Conservation (phyloP, 257 asterid genomes). For the Hygrophila difformis region DNA sequence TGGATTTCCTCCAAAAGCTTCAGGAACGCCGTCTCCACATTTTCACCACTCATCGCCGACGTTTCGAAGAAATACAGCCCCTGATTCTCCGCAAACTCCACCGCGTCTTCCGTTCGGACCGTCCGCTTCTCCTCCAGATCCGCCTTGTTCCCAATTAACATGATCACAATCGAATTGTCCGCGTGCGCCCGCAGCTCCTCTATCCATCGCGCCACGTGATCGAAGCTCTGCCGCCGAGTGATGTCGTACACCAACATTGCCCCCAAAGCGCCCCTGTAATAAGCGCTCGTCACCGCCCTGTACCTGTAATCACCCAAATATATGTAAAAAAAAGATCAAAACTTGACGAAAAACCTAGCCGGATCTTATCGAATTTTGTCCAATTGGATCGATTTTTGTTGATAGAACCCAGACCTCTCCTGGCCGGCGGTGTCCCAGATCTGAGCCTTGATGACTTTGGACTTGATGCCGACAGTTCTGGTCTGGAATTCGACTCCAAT, state of each 20-base stretch:
- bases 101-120: too few species aligned
- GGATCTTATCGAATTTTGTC: too few species aligned
- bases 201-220: slow-evolving; percentile 59
- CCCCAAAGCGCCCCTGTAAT: slow-evolving; percentile 69
- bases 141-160: too few species aligned
- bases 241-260: slow-evolving; percentile 69
- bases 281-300: slow-evolving; percentile 69
- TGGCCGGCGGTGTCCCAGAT: slow-evolving; percentile 95
- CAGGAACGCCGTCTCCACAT: too few species aligned
- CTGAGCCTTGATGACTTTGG: slow-evolving; percentile 76
- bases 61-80: slow-evolving; percentile 52
- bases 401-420: too few species aligned
- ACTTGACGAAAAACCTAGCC: too few species aligned
- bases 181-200: slow-evolving; percentile 66
- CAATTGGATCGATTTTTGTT: too few species aligned
- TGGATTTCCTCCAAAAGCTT: too few species aligned
- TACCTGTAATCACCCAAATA: too few species aligned
- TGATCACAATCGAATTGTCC: slow-evolving; percentile 39
- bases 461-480: slow-evolving; percentile 44
- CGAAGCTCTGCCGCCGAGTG: slow-evolving; percentile 49
- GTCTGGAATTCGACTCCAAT: slow-evolving; percentile 79
- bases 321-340: neutral
- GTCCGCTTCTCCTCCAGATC: too few species aligned
- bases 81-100: too few species aligned
- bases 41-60: slow-evolving; percentile 53